A percentile compares a stretch with the other conserved stretches of the same genome.
Conservation (phyloP, 2,329 filamentous ascomycete genomes). For the Calycina herbarum region DNA sequence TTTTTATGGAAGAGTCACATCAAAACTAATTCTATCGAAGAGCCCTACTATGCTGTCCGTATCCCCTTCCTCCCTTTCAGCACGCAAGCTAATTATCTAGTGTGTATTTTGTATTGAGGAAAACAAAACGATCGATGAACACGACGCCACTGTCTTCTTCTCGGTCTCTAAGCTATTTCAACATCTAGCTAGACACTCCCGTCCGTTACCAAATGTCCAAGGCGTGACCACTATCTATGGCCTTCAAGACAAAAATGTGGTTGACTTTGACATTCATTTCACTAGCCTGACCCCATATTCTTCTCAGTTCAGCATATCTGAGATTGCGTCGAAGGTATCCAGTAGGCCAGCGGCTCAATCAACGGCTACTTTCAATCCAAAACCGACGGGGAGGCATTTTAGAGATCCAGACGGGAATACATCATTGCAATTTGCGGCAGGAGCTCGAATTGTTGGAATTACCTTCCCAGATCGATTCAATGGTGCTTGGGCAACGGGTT, state of each 20-base stretch:
- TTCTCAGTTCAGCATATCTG: slow-evolving; percentile 25
- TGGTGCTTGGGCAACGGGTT: slow-evolving; percentile 35
- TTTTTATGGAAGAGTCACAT: slow-evolving; percentile 38
- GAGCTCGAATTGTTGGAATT: slow-evolving; percentile 36
- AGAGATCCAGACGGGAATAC: slow-evolving; percentile 33
- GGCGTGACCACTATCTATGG: slow-evolving; percentile 35
- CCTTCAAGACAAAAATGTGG: slow-evolving; percentile 21
- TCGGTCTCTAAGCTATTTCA: slow-evolving; percentile 32
- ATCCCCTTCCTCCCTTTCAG: background rate
- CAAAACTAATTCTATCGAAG: slow-evolving; percentile 30
- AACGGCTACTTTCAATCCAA: slow-evolving; percentile 30
- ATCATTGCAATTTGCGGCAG: slow-evolving; percentile 33
- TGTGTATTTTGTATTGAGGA: slow-evolving; percentile 38
- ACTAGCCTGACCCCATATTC: slow-evolving; percentile 22
- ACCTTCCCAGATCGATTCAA: slow-evolving; percentile 33
- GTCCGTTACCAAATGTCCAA: slow-evolving; percentile 32
- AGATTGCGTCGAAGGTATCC: slow-evolving; percentile 31
- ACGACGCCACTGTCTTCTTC: slow-evolving; percentile 39
- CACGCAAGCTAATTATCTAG: slow-evolving; percentile 17
- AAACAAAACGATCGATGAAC: slow-evolving; percentile 35
- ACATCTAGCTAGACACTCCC: slow-evolving; percentile 35
- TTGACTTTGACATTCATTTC: slow-evolving; percentile 38
- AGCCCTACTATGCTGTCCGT: slow-evolving; percentile 36
- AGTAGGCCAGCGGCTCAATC: slow-evolving; percentile 31
- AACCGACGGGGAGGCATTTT: slow-evolving; percentile 20